phyloP scores from a whole-genome alignment of 1,284 basidiomycete genomes.

The Marasmius sp. region DNA sequence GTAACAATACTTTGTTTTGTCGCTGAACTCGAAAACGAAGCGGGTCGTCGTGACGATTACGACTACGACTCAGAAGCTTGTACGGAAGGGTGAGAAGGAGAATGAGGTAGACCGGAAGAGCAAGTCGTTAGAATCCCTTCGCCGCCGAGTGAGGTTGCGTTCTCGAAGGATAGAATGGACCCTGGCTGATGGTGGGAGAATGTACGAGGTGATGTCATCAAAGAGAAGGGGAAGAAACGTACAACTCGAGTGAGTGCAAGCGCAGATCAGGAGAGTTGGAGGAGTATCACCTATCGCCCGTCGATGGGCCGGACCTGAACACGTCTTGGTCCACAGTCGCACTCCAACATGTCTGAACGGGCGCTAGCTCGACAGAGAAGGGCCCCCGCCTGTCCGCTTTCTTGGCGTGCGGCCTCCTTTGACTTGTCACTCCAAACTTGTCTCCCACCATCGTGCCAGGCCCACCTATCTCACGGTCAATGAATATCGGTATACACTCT shows the following conservation, averaged over 20 bases:
- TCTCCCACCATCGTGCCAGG: too few relatives aligned
- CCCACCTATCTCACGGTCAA: too few relatives aligned
- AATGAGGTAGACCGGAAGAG: constrained; percentile 32
- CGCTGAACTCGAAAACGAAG: constrained; percentile 48
- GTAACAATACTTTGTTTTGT: constrained; percentile 56
- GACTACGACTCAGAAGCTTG: constrained; percentile 31
- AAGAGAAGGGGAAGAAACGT: constrained; percentile 1
- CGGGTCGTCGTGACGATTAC: constrained; percentile 54
- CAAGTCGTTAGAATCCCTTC: constrained; percentile 39
- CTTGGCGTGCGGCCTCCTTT: too few relatives aligned
- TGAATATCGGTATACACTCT: too few relatives aligned
- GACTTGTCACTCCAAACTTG: too few relatives aligned
- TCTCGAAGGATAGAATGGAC: constrained; percentile 29
- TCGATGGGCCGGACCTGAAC: too few relatives aligned
- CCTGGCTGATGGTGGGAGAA: constrained; percentile 49
- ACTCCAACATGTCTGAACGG: too few relatives aligned
- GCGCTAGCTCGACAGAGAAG: too few relatives aligned
- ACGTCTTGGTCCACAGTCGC: too few relatives aligned
- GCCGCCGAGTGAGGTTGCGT: constrained; percentile 39
- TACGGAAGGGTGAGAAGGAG: constrained; percentile 25
- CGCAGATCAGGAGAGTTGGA: background rate
- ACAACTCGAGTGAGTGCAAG: background rate
- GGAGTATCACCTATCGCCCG: too few relatives aligned
- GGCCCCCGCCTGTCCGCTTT: too few relatives aligned
- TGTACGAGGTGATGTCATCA: constrained; percentile 30